Conservation (phyloP, 1,284 basidiomycete species). For the Pyrrhoderma noxium region DNA sequence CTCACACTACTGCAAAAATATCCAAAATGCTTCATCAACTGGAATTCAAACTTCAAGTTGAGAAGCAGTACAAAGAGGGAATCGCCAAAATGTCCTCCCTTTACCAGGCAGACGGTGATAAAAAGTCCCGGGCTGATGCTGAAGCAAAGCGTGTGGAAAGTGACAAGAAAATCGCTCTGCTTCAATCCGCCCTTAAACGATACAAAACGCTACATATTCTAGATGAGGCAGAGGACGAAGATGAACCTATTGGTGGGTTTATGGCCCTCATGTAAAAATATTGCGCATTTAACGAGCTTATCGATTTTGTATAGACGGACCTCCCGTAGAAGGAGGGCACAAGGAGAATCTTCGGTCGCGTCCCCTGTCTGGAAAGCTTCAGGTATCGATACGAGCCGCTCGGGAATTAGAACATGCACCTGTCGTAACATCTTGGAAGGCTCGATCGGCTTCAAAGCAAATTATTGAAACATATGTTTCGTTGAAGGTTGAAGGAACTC, state of each 20-base stretch:
- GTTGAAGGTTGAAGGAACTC: conserved; percentile 94
- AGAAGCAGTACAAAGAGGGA: conserved; percentile 96
- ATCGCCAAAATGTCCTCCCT: conserved; percentile 98
- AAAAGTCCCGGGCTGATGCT: conserved; percentile 86
- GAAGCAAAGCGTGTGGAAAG: conserved; percentile 92
- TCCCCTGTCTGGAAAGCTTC: conserved; percentile 89
- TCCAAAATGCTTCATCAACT: conserved; percentile 97
- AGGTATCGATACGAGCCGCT: conserved; percentile 83
- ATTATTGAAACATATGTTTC: conserved; percentile 85
- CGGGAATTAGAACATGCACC: conserved; percentile 95
- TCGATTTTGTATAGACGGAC: conserved; percentile 27
- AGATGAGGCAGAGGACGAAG: conserved; percentile 82
- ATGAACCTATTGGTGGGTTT: conserved; percentile 49
- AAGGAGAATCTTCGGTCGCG: conserved; percentile 89
- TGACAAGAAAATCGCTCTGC: conserved; percentile 92
- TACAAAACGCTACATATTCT: conserved; percentile 96
- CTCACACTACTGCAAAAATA: conserved; percentile 94
- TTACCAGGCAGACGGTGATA: conserved; percentile 93
- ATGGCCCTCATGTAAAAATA: neutral
- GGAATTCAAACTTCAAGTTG: conserved; percentile 98
- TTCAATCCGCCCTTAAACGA: conserved; percentile 87
- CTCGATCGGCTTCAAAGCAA: conserved; percentile 73
- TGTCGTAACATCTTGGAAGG: conserved; percentile 46
- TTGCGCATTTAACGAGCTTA: conserved; percentile 15
- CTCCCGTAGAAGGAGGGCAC: conserved; percentile 76